Base-by-base conservation (phyloP, 2,329 filamentous ascomycete genomes). In the Ophiostoma tasmaniense region DNA sequence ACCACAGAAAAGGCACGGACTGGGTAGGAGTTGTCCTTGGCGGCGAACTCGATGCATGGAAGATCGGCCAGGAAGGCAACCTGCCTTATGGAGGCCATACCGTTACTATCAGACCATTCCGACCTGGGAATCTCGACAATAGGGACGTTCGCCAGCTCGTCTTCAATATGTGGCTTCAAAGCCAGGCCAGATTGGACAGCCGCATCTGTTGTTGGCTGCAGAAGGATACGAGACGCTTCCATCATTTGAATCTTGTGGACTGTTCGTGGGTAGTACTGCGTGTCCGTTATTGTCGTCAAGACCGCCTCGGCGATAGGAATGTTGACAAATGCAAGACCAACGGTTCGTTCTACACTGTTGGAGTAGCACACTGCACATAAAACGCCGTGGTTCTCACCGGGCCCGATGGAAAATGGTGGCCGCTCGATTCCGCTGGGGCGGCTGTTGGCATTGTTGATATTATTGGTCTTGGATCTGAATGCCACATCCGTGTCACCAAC, bases 201-300 rank as follows among this genome's bases (percentile, higher is more conserved):
- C 83, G 83, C 71, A 89, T 28, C 42, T 3, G 88, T 20, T 1
- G 90, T 90, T 4, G 85, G 85, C 75, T 92, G 88, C 73, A 96
- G 89, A 1, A 98, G 80, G 66, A 97, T 90, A 72, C 89, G 87
- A 1, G 89, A 90, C 0, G 94, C 93, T 30, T 90, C 86, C 73
- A 92, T 90, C 30, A 97, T 87, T 67, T 87, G 86, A 42, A 98
- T 84, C 76, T 97, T 97, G 78, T 96, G 91, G 37, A 96, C 82
- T 0, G 93, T 96, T 75, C 89, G 89, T 69, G 93, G 89, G 76
- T 96, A 98, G 42, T 93, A 96, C 76, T 97, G 93, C 69, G 89
- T 96, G 77, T 98, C 94, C 75, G 90, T 93, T 72, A 98, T 94
- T 75, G 97, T 92, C 75, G 92, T 96, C 52, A 98, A 83, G 35